Percentiles rank a stretch among this genome's conserved stretches.
Evolutionary conservation across 805 yeast genomes (phyloP).

Genomic region (Candida xiaguanensis): DNA sequence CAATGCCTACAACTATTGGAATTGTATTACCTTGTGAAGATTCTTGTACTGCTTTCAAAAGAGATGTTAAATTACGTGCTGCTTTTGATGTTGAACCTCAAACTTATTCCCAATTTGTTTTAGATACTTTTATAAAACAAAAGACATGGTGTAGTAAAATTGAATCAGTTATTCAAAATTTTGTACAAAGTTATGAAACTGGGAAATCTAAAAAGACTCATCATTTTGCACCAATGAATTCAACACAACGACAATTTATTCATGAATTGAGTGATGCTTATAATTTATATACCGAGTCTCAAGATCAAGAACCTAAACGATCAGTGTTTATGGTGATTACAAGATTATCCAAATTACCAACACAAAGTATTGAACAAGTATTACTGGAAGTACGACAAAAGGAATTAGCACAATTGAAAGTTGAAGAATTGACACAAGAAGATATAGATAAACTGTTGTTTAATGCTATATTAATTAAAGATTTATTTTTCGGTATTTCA

Average conservation of each 20-base stretch:
- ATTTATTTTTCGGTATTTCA: constrained; percentile 52
- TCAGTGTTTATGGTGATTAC: constrained; percentile 58
- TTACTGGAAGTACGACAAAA: constrained; percentile 22
- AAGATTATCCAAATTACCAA: constrained; percentile 36
- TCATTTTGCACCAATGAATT: constrained; percentile 72
- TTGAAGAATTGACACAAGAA: constrained; percentile 17
- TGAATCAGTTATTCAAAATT: constrained; percentile 49
- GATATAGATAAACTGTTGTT: constrained; percentile 29
- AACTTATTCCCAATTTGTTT: constrained; percentile 42
- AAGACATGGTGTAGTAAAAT: constrained; percentile 64
- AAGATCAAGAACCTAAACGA: constrained; percentile 77
- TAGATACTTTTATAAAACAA: constrained; percentile 52
- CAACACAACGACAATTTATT: constrained; percentile 65
- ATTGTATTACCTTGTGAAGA: constrained; percentile 60
- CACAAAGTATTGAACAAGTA: constrained; percentile 44
- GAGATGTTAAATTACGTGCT: constrained; percentile 59
- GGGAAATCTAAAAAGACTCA: constrained; percentile 31
- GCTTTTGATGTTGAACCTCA: constrained; percentile 44
- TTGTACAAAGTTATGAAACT: constrained; percentile 38
- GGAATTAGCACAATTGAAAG: constrained; percentile 16
- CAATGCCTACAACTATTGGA: constrained; percentile 28
- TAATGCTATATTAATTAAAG: constrained; percentile 55
- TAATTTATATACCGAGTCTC: constrained; percentile 63
- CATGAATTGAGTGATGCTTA: constrained; percentile 63
- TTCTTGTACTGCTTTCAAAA: constrained; percentile 55